Conservation (phyloP, 2,329 filamentous ascomycete species). For the Penicillium sp. region DNA sequence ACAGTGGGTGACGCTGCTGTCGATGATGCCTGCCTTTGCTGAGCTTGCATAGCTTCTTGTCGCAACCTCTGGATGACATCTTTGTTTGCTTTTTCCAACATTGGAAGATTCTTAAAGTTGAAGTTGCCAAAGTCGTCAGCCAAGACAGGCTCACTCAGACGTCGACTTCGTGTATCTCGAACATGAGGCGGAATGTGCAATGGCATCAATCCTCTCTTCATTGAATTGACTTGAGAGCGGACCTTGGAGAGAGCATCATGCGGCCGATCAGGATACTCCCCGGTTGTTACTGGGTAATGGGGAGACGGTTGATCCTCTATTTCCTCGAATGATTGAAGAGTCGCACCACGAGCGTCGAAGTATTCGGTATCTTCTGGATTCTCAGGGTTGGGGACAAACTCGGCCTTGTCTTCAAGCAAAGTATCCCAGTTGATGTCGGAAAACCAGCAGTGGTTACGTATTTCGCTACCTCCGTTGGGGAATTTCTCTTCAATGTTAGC, state of each 20-base stretch:
- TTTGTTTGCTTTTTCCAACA: slow-evolving; percentile 97
- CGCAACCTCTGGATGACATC: slow-evolving; percentile 96
- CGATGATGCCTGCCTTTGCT: slow-evolving; percentile 47
- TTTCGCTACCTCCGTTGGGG: slow-evolving; percentile 81
- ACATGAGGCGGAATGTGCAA: slow-evolving; percentile 96
- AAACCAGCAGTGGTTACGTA: slow-evolving; percentile 87
- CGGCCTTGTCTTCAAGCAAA: slow-evolving; percentile 88
- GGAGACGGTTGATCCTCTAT: slow-evolving; percentile 84
- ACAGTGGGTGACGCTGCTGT: slow-evolving; percentile 25
- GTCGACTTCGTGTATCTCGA: slow-evolving; percentile 78
- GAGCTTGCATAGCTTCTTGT: slow-evolving; percentile 77
- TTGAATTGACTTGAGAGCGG: slow-evolving; percentile 77
- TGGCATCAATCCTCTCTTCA: slow-evolving; percentile 90
- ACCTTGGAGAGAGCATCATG: slow-evolving; percentile 92
- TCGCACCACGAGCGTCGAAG: slow-evolving; percentile 88
- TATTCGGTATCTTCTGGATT: slow-evolving; percentile 98
- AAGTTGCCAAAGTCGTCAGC: slow-evolving; percentile 95
- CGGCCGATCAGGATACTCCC: slow-evolving; percentile 81
- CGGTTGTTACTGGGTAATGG: slow-evolving; percentile 62
- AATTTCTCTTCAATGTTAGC: slow-evolving; percentile 81
- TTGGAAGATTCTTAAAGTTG: slow-evolving; percentile 93
- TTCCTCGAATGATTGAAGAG: slow-evolving; percentile 89
- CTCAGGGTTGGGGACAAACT: slow-evolving; percentile 87
- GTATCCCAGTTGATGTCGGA: slow-evolving; percentile 82
- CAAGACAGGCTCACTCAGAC: slow-evolving; percentile 83